A percentile compares a stretch with the other conserved stretches of the same genome.
Evolutionary conservation across 202 grass and related monocot genomes (phyloP).

Genomic region (Panicum virgatum): DNA sequence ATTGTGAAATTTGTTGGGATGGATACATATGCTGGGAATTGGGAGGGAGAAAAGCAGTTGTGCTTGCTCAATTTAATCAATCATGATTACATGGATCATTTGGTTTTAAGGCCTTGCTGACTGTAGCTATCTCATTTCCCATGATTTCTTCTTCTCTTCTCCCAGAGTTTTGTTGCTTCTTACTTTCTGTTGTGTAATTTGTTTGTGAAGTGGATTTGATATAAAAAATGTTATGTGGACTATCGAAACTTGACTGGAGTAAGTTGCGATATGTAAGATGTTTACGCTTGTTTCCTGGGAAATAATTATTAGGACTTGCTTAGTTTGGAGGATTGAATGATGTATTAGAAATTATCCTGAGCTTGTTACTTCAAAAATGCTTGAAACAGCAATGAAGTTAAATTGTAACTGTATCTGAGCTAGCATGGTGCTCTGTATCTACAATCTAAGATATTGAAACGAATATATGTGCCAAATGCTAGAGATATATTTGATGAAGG

Average conservation of each 20-base stretch:
- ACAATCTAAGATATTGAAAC: conserved; percentile 24
- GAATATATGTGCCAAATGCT: background rate
- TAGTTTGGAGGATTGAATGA: background rate
- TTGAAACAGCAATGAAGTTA: conserved; percentile 1
- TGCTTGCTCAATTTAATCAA: too few species aligned
- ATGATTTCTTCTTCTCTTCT: background rate
- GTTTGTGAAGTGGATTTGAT: background rate
- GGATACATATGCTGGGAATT: too few species aligned
- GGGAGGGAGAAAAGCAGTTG: too few species aligned
- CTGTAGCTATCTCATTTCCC: background rate
- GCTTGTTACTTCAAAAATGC: background rate
- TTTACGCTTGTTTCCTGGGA: background rate
- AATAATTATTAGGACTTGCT: background rate
- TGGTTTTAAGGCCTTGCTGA: background rate
- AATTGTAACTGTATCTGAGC: conserved; percentile 20
- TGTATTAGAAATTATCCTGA: conserved; percentile 10
- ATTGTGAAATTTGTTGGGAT: background rate
- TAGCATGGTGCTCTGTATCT: conserved; percentile 11
- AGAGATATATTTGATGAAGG: background rate
- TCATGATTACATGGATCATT: background rate
- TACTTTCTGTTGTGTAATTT: background rate
- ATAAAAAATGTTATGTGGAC: background rate
- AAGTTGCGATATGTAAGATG: background rate
- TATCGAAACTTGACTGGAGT: background rate
- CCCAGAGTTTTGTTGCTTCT: background rate